A percentile compares a stretch with the other conserved stretches of the same genome.
phyloP scores from a whole-genome alignment of 768 basidiomycete species.

The Phaeotremella skinneri region DNA sequence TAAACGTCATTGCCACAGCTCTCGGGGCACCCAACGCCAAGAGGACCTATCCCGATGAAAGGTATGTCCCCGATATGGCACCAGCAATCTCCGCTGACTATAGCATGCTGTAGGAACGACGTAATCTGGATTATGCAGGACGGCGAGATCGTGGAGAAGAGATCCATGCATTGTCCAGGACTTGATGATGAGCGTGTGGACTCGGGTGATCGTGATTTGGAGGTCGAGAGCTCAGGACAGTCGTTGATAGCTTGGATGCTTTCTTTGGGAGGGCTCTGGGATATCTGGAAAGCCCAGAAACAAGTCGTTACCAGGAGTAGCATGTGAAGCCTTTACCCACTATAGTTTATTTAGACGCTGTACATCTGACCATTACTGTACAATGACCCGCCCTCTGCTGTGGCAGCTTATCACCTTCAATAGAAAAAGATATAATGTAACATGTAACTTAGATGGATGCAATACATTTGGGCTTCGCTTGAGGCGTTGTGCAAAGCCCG shows the following conservation, averaged over 20 bases:
- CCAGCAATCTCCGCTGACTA: neutral
- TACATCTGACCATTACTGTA: too few species aligned
- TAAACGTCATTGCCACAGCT: slow-evolving; percentile 27
- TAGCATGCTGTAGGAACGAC: slow-evolving; percentile 23
- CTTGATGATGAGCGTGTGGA: slow-evolving; percentile 30
- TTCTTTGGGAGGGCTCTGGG: neutral
- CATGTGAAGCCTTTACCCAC: neutral
- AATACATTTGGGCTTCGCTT: too few species aligned
- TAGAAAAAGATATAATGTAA: too few species aligned
- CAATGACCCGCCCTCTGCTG: too few species aligned
- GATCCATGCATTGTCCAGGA: slow-evolving; percentile 31
- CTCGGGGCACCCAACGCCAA: slow-evolving; percentile 28
- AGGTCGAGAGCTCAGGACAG: slow-evolving; percentile 13
- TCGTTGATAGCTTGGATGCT: neutral
- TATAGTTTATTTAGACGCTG: neutral
- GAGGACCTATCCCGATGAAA: slow-evolving; percentile 22
- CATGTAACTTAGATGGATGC: too few species aligned
- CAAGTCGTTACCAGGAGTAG: slow-evolving; percentile 1
- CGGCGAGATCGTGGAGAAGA: slow-evolving; percentile 24
- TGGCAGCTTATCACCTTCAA: too few species aligned
- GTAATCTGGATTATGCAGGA: slow-evolving; percentile 33
- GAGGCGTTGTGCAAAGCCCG: too few species aligned
- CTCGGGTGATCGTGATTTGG: slow-evolving; percentile 26
- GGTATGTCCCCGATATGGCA: slow-evolving; percentile 10
- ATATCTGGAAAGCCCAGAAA: slow-evolving; percentile 1